Conservation (phyloP, 768 basidiomycete genomes). For the Crepidotus variabilis region DNA sequence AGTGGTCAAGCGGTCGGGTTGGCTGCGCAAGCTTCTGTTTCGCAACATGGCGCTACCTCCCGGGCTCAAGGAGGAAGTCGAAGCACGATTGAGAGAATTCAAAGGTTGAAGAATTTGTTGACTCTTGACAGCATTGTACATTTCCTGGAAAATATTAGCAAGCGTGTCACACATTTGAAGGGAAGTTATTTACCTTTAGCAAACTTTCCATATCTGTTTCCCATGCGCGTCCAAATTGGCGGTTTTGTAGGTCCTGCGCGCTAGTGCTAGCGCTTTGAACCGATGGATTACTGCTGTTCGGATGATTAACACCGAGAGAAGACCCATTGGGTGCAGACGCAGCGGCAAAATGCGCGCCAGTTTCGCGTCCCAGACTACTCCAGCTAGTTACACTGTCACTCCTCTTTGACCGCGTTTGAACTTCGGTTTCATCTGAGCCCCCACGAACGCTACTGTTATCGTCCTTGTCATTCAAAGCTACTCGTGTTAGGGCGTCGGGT, state of each 20-base stretch:
- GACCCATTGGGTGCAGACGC: constrained; percentile 18
- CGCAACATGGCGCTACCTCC: constrained; percentile 47
- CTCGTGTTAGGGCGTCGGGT: constrained; percentile 40
- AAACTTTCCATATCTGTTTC: constrained; percentile 82
- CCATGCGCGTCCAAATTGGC: constrained; percentile 66
- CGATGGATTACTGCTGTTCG: constrained; percentile 64
- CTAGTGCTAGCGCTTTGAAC: constrained; percentile 44
- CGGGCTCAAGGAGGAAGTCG: constrained; percentile 57
- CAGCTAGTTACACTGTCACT: constrained; percentile 85
- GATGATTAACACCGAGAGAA: constrained; percentile 29
- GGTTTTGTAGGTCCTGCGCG: constrained; percentile 26
- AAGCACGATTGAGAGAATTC: constrained; percentile 42
- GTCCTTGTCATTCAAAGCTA: constrained; percentile 64
- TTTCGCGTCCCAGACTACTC: constrained; percentile 72
- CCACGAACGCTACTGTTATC: constrained; percentile 60
- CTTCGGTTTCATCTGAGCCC: constrained; percentile 57
- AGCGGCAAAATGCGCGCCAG: constrained; percentile 35
- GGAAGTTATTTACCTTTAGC: constrained; percentile 59
- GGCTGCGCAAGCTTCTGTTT: constrained; percentile 69
- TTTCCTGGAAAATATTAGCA: constrained; percentile 55
- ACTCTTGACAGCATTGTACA: constrained; percentile 88
- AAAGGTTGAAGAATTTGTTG: constrained; percentile 89
- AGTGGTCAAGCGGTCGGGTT: constrained; percentile 67
- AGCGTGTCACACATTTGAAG: background rate
- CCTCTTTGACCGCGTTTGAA: constrained; percentile 56